phyloP scores from a whole-genome alignment of 371 early-diverging fungal species.

The Dinochytrium kinnereticum region DNA sequence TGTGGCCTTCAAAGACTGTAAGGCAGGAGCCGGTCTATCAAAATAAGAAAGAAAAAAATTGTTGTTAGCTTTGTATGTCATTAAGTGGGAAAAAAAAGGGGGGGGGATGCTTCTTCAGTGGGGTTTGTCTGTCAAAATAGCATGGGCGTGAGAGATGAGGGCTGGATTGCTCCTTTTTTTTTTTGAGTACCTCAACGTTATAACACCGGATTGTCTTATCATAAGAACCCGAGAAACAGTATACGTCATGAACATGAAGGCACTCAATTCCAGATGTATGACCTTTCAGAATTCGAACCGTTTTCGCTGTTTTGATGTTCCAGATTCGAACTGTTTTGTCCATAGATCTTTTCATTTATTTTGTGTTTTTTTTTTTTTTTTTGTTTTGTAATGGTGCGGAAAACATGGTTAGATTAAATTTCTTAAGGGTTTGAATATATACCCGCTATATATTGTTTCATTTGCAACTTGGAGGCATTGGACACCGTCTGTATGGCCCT shows the following conservation, averaged over 20 bases:
- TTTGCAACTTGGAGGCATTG: slow-evolving; percentile 51
- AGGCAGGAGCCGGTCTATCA: slow-evolving; percentile 53
- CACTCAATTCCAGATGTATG: slow-evolving; percentile 55
- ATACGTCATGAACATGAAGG: slow-evolving; percentile 34
- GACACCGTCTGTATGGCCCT: slow-evolving; percentile 57
- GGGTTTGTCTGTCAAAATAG: no score
- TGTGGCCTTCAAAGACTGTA: slow-evolving; percentile 51
- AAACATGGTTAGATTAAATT: no score
- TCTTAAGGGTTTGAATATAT: background rate
- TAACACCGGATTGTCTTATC: slow-evolving; percentile 56
- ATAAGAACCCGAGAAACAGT: slow-evolving; percentile 53
- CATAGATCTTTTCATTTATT: slow-evolving; percentile 44
- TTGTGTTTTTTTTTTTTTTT: background rate
- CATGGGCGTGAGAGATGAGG: no score
- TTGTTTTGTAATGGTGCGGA: no score
- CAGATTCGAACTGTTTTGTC: slow-evolving; percentile 56
- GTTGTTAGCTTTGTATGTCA: no score
- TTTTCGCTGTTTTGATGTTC: slow-evolving; percentile 46
- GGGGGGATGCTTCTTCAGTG: no score
- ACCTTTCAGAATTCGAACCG: slow-evolving; percentile 44
- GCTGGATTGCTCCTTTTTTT: no score
- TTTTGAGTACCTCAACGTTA: slow-evolving; percentile 50
- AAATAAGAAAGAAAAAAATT: no score
- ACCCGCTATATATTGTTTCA: slow-evolving; percentile 46
- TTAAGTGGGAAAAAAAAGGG: no score